Evolutionary conservation across 2,329 filamentous ascomycete genomes (phyloP).

Genomic region (Penicillium nordicum): DNA sequence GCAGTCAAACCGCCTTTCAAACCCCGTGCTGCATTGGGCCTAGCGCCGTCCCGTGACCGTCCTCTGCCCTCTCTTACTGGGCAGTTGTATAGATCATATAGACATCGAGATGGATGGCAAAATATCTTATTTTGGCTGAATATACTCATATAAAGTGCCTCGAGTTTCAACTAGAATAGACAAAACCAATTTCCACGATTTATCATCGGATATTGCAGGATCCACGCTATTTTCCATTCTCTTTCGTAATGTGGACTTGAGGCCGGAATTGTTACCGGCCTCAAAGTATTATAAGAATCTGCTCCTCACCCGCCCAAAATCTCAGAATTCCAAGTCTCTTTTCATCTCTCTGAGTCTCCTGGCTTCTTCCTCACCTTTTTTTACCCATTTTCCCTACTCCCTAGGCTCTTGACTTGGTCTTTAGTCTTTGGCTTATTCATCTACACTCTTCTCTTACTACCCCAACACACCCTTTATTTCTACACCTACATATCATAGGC

Average conservation of each 20-base stretch:
- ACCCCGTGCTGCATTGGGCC: conserved; percentile 18
- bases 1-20: background rate
- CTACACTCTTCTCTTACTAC: background rate
- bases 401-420: conserved; percentile 18
- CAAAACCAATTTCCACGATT: conserved; percentile 7
- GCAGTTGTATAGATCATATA: conserved; percentile 28
- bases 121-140: conserved; percentile 4
- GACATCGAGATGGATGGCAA: conserved; percentile 10
- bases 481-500: background rate
- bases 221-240: conserved; percentile 29
- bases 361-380: conserved; percentile 13
- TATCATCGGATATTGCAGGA: conserved; percentile 17
- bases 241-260: conserved; percentile 40
- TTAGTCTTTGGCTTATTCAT: conserved; percentile 4
- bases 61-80: conserved; percentile 27
- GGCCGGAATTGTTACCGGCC: conserved; percentile 49
- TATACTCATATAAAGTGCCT: background rate
- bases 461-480: background rate
- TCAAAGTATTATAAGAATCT: conserved; percentile 43
- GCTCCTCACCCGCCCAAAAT: conserved; percentile 30
- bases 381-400: conserved; percentile 12
- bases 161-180: background rate
- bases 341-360: conserved; percentile 12
- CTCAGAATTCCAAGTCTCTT: conserved; percentile 16
- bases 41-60: conserved; percentile 31